A percentile compares a stretch with the other conserved stretches of the same genome.
These are phyloP conservation scores for Cunninghamia lanceolata DNA, from an alignment of 75 land plant genomes.

Conservation along the genomic window DNA sequence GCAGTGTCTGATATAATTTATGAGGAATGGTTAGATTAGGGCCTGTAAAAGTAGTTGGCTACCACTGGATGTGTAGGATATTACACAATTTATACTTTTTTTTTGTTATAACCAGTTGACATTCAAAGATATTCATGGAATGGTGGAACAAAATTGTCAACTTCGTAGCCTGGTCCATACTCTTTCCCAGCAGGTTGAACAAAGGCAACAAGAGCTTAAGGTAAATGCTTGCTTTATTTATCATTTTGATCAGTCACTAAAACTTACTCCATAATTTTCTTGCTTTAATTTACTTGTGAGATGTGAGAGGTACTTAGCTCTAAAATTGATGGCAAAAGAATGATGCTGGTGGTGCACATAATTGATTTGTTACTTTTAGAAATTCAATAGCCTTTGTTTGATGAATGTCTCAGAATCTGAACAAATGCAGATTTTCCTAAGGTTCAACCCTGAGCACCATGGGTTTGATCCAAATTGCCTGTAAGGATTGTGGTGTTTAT, in stretches of 20 bases:
- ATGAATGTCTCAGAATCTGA: no score
- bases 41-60: not conserved
- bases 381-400: no score
- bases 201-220: conserved; percentile 61
- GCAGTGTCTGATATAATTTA: not conserved
- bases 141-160: conserved; percentile 93
- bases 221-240: conserved; percentile 20
- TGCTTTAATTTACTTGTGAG: no score
- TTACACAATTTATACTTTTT: not conserved
- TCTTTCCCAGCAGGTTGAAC: conserved; percentile 60
- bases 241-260: not conserved
- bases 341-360: no score
- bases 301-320: no score
- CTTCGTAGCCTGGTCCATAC: conserved; percentile 67
- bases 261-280: no score
- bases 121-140: conserved; percentile 83
- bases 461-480: no score
- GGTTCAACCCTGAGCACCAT: no score
- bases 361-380: no score
- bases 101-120: conserved; percentile 49
- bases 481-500: no score
- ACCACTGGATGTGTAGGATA: not conserved
- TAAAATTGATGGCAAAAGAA: no score
- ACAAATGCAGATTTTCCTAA: no score
- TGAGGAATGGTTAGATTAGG: not conserved